Conservation (phyloP, 192 early-diverging fungal species). For the Coemansia sp. region DNA sequence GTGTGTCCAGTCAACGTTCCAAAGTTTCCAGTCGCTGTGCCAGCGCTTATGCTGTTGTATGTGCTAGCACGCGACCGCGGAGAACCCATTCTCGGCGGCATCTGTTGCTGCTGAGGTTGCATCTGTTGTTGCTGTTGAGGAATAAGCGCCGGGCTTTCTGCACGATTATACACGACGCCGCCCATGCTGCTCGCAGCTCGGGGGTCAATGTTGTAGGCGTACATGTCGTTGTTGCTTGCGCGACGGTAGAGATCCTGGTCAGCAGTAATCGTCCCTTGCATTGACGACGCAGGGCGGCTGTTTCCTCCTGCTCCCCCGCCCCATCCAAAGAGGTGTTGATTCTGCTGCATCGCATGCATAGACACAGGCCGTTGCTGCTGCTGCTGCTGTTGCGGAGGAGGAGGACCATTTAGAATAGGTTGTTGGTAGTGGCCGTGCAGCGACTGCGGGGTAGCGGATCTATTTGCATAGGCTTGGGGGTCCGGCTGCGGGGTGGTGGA, state of each 20-base stretch:
- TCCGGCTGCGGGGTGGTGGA: background rate
- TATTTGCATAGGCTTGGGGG: background rate
- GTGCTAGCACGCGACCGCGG: conserved; percentile 41
- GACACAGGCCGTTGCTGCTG: conserved; percentile 33
- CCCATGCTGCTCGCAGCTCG: conserved; percentile 32
- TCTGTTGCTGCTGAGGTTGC: conserved; percentile 10
- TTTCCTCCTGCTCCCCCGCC: conserved; percentile 22
- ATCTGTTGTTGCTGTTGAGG: conserved; percentile 5
- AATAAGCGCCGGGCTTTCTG: conserved; percentile 15
- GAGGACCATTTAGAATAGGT: background rate
- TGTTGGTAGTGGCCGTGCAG: conserved; percentile 26
- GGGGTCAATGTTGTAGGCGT: conserved; percentile 15
- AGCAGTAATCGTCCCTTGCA: conserved; percentile 29
- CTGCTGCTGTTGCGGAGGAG: conserved; percentile 12
- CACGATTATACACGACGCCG: background rate
- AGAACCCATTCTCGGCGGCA: conserved; percentile 33
- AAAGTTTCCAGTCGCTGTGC: conserved; percentile 33
- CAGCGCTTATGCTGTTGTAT: conserved; percentile 23
- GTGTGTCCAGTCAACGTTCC: conserved; percentile 40
- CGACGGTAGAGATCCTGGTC: conserved; percentile 31
- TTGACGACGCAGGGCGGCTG: conserved; percentile 43
- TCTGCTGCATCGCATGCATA: conserved; percentile 21
- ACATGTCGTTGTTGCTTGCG: conserved; percentile 54
- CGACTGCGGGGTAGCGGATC: conserved; percentile 10
- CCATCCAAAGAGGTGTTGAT: conserved; percentile 3